Evolutionary conservation across 257 asterid genomes (phyloP).

Genomic region (Salvia splendens): DNA sequence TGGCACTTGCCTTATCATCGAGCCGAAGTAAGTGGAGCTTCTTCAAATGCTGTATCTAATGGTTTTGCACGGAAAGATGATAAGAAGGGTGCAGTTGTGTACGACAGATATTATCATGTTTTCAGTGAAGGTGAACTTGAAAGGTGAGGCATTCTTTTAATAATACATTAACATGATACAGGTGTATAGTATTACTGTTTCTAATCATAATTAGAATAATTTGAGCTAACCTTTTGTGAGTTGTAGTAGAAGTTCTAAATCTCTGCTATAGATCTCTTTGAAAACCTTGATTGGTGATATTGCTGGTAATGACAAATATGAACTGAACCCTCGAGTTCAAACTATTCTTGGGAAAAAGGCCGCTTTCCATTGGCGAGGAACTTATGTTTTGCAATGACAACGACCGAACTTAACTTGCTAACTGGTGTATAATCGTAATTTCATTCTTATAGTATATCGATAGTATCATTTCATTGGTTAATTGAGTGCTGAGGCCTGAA

Average conservation of each 20-base stretch:
- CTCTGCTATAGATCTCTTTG: neutral
- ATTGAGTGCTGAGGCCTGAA: too few species aligned
- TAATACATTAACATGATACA: neutral
- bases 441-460: too few species aligned
- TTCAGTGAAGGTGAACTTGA: conserved; percentile 98
- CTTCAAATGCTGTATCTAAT: conserved; percentile 73
- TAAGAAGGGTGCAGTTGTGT: conserved; percentile 89
- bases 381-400: neutral
- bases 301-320: neutral
- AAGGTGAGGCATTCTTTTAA: conserved; percentile 49
- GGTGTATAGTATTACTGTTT: conserved; percentile 2
- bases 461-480: too few species aligned
- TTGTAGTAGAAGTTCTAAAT: neutral
- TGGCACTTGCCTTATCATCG: conserved; percentile 99
- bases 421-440: neutral
- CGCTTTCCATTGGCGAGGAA: neutral
- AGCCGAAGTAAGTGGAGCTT: conserved; percentile 91
- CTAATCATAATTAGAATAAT: neutral
- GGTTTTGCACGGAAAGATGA: conserved; percentile 96
- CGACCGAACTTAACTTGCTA: neutral
- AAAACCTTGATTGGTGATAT: neutral
- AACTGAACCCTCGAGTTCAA: neutral
- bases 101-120: conserved; percentile 92
- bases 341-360: neutral
- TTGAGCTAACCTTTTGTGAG: neutral